A percentile compares a stretch with the other conserved stretches of the same genome.
Conservation (phyloP, 768 basidiomycete genomes). For the Tricholoma hemisulphureum region DNA sequence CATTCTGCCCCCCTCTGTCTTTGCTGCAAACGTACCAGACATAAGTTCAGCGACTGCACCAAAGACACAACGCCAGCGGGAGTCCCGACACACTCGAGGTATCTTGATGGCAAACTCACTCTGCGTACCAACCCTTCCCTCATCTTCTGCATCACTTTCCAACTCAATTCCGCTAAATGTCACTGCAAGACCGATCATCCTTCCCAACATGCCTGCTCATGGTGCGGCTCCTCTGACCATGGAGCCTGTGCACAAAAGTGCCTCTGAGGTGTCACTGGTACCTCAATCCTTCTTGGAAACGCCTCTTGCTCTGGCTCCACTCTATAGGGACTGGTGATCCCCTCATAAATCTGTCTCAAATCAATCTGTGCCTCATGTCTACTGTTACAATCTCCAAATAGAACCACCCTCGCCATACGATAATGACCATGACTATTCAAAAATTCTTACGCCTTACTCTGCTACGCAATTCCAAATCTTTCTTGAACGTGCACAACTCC, state of each 20-base stretch:
- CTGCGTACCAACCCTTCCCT: constrained; percentile 6
- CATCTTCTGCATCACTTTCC: constrained; percentile 7
- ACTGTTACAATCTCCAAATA: no score
- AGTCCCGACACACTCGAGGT: constrained; percentile 2
- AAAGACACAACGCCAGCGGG: constrained; percentile 8
- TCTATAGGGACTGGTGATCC: no score
- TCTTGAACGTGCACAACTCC: neutral
- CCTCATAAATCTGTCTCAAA: neutral
- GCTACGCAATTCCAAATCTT: no score
- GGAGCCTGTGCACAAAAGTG: no score
- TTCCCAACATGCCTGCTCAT: no score
- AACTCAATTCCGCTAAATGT: constrained; percentile 1
- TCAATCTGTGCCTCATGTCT: constrained; percentile 10
- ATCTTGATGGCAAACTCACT: constrained; percentile 4
- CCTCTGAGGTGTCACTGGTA: no score
- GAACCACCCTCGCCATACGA: constrained; percentile 4
- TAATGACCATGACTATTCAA: constrained; percentile 1
- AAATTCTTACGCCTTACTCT: constrained; percentile 5
- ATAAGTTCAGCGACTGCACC: constrained; percentile 7
- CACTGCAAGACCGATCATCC: neutral
- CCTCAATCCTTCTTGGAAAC: no score
- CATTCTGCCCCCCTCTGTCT: no score
- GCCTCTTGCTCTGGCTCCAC: no score
- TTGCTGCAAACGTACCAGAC: constrained; percentile 10
- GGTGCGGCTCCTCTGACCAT: no score